These are phyloP conservation scores for Podaxis sp. DNA, from an alignment of 768 basidiomycete genomes.

Conservation along the genomic window DNA sequence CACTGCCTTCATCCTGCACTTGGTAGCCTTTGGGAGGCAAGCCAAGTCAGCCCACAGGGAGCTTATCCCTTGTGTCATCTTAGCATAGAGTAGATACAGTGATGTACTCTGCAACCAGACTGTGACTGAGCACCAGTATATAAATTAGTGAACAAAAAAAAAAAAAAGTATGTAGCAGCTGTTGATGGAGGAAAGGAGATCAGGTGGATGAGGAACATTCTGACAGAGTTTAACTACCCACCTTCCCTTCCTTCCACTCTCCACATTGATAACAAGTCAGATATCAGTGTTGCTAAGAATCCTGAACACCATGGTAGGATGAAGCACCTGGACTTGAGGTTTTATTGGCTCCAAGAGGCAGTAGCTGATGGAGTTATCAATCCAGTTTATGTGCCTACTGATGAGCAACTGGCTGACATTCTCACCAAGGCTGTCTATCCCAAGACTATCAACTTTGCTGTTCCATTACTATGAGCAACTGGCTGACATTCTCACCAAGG, in stretches of 20 bases:
- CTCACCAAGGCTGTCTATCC: background rate
- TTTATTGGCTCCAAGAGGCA: constrained; percentile 6
- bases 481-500: constrained; percentile 11
- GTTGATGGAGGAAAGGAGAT: too few species aligned
- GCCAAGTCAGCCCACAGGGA: too few species aligned
- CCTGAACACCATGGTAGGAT: constrained; percentile 26
- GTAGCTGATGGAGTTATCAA: constrained; percentile 4
- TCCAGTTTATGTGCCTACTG: constrained; percentile 6
- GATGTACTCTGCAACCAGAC: too few species aligned
- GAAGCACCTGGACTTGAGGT: constrained; percentile 12
- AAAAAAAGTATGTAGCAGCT: too few species aligned
- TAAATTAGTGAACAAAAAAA: too few species aligned
- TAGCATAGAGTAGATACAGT: too few species aligned
- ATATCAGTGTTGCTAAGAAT: constrained; percentile 28
- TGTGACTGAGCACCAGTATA: too few species aligned
- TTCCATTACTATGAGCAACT: constrained; percentile 1
- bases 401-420: constrained; percentile 14
- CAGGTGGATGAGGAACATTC: constrained; percentile 22
- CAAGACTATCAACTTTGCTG: too few species aligned
- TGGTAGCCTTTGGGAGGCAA: too few species aligned
- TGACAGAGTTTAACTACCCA: constrained; percentile 24
- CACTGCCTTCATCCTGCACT: too few species aligned
- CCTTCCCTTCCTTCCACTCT: constrained; percentile 15
- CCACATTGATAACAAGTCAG: constrained; percentile 28
- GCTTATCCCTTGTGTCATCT: too few species aligned